These are phyloP conservation scores for Cercospora nicotianae DNA, from an alignment of 2,329 filamentous ascomycete species.

Conservation along the genomic window DNA sequence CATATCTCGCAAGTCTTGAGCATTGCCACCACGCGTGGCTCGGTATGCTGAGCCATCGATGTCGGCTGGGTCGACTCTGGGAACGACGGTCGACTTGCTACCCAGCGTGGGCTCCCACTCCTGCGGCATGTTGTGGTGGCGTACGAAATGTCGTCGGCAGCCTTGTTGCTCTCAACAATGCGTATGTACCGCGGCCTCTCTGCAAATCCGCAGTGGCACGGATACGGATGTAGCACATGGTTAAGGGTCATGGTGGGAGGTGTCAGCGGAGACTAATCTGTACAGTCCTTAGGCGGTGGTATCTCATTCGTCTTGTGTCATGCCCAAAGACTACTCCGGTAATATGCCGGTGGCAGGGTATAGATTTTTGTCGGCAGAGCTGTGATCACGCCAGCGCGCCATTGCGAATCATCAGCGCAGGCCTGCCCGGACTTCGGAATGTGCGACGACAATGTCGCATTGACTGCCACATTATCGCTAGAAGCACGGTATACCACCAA, in stretches of 20 bases:
- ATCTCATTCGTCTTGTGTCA: background rate
- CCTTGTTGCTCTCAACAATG: background rate
- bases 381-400: background rate
- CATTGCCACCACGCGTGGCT: conserved; percentile 10
- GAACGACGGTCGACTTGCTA: background rate
- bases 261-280: background rate
- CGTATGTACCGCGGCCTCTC: background rate
- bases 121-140: conserved; percentile 1
- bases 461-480: background rate
- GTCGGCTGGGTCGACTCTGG: background rate
- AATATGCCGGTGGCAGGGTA: background rate
- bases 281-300: background rate
- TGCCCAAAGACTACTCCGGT: background rate
- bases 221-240: background rate
- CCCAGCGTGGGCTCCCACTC: background rate
- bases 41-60: background rate
- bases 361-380: background rate
- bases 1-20: conserved; percentile 16
- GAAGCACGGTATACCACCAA: background rate
- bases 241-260: background rate
- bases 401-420: background rate
- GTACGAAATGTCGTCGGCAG: background rate
- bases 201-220: background rate
- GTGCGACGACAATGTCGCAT: background rate
- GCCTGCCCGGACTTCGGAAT: background rate